Conservation (phyloP, 163 green algal species). For the Scenedesmus sp. region DNA sequence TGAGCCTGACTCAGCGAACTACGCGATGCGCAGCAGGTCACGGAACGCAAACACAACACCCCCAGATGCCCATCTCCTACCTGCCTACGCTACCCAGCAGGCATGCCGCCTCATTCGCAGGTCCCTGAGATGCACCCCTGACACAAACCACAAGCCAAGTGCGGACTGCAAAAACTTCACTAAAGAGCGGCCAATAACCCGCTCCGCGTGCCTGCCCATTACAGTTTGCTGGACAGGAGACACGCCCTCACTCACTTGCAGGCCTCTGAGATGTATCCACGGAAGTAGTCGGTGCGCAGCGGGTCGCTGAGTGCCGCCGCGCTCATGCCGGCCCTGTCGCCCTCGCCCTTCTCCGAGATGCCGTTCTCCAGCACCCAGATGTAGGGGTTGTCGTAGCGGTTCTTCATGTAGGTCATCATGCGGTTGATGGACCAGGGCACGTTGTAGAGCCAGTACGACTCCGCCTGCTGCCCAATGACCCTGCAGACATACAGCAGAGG, state of each 20-base stretch:
- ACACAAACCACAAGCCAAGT: too few species aligned
- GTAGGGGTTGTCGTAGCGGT: conserved; percentile 64
- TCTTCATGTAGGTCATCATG: conserved; percentile 69
- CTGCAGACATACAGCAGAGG: neutral
- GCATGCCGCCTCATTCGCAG: neutral
- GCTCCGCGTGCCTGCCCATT: neutral
- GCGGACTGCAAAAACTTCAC: too few species aligned
- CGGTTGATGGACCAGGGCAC: conserved; percentile 72
- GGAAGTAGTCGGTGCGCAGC: conserved; percentile 50
- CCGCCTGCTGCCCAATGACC: conserved; percentile 58
- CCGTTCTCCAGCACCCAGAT: conserved; percentile 80
- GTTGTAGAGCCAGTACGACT: conserved; percentile 61
- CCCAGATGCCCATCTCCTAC: conserved; percentile 71
- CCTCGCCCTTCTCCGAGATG: conserved; percentile 59
- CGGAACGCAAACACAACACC: neutral
- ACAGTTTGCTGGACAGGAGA: neutral
- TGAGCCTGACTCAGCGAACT: conserved; percentile 46
- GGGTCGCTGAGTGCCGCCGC: conserved; percentile 19
- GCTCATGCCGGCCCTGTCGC: neutral
- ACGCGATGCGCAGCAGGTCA: conserved; percentile 38
- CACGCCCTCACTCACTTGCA: conserved; percentile 50
- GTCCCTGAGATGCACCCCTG: neutral
- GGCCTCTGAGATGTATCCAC: conserved; percentile 48
- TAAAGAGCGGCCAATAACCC: too few species aligned
- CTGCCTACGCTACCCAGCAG: neutral